Conservation (phyloP, 441 rosid genomes). For the Theobroma grandiflorum region DNA sequence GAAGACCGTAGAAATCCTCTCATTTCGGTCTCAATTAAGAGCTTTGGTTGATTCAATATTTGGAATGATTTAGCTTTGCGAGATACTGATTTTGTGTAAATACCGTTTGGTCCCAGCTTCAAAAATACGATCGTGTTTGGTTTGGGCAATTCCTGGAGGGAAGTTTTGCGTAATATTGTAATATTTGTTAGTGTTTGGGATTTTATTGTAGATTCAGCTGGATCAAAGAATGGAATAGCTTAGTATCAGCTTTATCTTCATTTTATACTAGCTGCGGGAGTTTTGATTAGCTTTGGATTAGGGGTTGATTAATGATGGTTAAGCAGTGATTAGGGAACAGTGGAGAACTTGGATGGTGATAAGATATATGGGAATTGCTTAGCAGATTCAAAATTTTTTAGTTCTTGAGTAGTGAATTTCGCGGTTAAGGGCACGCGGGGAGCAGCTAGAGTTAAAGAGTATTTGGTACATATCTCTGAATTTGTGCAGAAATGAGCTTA, state of each 20-base stretch:
- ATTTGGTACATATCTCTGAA: conserved; percentile 12
- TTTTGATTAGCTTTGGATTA: conserved; percentile 24
- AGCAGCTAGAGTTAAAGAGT: conserved; percentile 12
- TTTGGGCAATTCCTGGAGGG: conserved; percentile 25
- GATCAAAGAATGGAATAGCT: conserved; percentile 48
- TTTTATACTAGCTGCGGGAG: conserved; percentile 29
- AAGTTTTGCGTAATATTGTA: conserved; percentile 15
- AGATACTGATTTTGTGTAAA: conserved; percentile 34
- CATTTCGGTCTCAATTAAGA: conserved; percentile 31
- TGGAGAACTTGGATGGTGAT: neutral
- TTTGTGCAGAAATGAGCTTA: conserved; percentile 63
- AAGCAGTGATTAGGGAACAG: conserved; percentile 8
- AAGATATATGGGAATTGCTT: conserved; percentile 24
- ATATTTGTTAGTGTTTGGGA: conserved; percentile 20
- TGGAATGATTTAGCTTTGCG: conserved; percentile 32
- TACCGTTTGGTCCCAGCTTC: conserved; percentile 31
- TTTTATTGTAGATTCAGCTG: conserved; percentile 40
- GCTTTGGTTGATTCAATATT: conserved; percentile 30
- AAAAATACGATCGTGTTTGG: conserved; percentile 25
- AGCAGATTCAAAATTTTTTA: conserved; percentile 19
- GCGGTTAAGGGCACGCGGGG: conserved; percentile 10
- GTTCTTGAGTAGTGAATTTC: conserved; percentile 24
- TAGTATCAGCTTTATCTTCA: conserved; percentile 33
- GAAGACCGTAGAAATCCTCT: conserved; percentile 47
- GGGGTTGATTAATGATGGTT: conserved; percentile 32